Evolutionary conservation across 1,284 basidiomycete genomes (phyloP), one percentile per base, ranked within the genome.

Genomic region (Fomitiporia mediterranea): DNA sequence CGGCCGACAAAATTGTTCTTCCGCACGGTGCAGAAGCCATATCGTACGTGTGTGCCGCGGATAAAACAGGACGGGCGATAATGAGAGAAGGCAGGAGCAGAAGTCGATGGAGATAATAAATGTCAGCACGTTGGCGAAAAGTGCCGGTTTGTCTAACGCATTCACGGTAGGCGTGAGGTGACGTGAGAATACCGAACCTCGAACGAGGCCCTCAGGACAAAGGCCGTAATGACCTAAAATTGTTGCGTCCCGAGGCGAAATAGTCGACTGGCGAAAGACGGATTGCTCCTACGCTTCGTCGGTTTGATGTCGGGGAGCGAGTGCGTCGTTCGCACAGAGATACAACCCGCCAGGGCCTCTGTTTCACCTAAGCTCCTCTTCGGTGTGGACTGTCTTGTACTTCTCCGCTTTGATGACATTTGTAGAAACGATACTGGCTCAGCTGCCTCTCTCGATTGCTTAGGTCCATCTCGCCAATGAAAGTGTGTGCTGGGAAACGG

Each of bases 271-370:
- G 57, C 30, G 44, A 58, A 51, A 1, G 53, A 51, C 7, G 42
- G 21, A 51, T 38, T 53, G 38, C 57, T 55, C n/a, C 57, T 46
- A 6, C 57, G 52, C 34, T 55, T 55, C 34, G 53, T 39, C 32
- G 46, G 19, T 44, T 58, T 58, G 17, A 58, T 55, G 27, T 58
- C 53, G 2, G 57, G 57, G 9, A 58, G 57, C 5, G 57, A 58
- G 25, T 55, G 57, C 28, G 57, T 47, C 25, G 52, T 13, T 15
- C 57, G 57, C 13, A 58, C 35, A 17, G 30, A 49, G 34, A 52
- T n/a, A 17, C 39, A 37, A 37, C 27, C 49, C 23, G 55, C 8
- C 17, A 52, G 32, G 27, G 49, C 39, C 17, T 39, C 49, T 19
- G 13, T 7, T 15, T 37, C 23, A 38, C 44, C 44, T 13, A 46